These are phyloP conservation scores for Zizania palustris DNA, from an alignment of 202 grass and related monocot species.

Conservation along the genomic window DNA sequence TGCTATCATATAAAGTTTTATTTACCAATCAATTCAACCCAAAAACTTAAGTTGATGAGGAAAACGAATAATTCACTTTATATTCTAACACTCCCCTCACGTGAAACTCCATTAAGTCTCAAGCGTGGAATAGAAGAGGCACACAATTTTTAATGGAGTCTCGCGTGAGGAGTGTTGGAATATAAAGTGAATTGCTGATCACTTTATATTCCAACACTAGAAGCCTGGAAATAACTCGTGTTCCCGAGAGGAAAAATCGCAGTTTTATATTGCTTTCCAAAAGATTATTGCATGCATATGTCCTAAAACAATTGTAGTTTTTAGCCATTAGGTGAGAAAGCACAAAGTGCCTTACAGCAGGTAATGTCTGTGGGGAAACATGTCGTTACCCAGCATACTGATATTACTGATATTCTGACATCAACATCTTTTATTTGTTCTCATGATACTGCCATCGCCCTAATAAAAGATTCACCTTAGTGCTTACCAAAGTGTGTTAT, in stretches of 20 bases:
- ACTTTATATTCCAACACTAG: no score
- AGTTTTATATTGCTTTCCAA: neutral
- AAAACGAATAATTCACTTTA: no score
- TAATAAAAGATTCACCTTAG: neutral
- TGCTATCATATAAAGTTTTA: no score
- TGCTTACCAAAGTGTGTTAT: neutral
- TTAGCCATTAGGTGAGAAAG: slow-evolving; percentile 3
- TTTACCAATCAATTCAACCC: no score
- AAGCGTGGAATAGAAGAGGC: no score
- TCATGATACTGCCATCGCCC: neutral
- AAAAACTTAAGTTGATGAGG: no score
- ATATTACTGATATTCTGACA: neutral
- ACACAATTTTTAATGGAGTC: no score
- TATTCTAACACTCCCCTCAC: no score
- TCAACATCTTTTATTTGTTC: neutral
- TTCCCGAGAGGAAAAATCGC: neutral
- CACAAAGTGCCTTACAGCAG: neutral
- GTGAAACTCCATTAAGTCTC: no score
- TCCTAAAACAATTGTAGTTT: neutral
- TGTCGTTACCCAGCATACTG: neutral
- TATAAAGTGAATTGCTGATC: no score
- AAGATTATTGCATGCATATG: neutral
- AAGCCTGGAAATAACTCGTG: neutral
- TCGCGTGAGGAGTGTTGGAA: no score
- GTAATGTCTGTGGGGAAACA: neutral